Conservation (phyloP, 192 early-diverging fungal species). For the Geranomyces michiganensis region DNA sequence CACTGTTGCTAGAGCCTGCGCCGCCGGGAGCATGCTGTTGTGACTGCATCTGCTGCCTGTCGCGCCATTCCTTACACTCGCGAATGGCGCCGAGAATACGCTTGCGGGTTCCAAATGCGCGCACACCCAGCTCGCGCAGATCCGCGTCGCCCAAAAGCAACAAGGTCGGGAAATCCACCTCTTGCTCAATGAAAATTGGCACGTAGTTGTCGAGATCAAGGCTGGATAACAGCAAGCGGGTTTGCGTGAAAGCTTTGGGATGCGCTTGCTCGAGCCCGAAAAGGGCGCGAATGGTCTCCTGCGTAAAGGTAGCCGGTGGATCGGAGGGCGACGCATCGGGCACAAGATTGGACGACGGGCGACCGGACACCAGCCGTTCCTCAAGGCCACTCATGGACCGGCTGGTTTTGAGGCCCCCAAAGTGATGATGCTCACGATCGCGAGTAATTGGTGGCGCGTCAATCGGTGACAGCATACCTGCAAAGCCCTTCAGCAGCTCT, state of each 20-base stretch:
- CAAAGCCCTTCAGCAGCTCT: slow-evolving; percentile 30
- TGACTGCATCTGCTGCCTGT: background rate
- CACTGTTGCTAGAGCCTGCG: background rate
- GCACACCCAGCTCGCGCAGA: slow-evolving; percentile 54
- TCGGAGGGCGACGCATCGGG: slow-evolving; percentile 12
- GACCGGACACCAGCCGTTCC: background rate
- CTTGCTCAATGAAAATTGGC: slow-evolving; percentile 51
- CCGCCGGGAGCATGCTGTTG: background rate
- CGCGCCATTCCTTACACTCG: slow-evolving; percentile 38
- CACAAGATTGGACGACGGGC: slow-evolving; percentile 27
- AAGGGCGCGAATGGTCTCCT: slow-evolving; percentile 37
- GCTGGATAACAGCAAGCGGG: slow-evolving; percentile 37
- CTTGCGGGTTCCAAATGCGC: slow-evolving; percentile 53
- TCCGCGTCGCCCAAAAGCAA: slow-evolving; percentile 50
- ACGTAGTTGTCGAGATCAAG: slow-evolving; percentile 47
- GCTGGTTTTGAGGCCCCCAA: slow-evolving; percentile 25
- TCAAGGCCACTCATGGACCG: slow-evolving; percentile 24
- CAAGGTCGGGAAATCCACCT: slow-evolving; percentile 53
- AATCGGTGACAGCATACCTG: slow-evolving; percentile 34
- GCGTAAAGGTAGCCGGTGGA: slow-evolving; percentile 22
- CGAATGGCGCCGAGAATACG: slow-evolving; percentile 51
- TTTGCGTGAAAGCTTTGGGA: slow-evolving; percentile 36
- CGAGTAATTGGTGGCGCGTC: slow-evolving; percentile 20
- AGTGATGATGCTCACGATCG: slow-evolving; percentile 20
- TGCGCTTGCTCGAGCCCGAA: slow-evolving; percentile 31